These are phyloP conservation scores for Trichoderma aggressivum DNA, from an alignment of 2,329 filamentous ascomycete genomes.

Conservation along the genomic window DNA sequence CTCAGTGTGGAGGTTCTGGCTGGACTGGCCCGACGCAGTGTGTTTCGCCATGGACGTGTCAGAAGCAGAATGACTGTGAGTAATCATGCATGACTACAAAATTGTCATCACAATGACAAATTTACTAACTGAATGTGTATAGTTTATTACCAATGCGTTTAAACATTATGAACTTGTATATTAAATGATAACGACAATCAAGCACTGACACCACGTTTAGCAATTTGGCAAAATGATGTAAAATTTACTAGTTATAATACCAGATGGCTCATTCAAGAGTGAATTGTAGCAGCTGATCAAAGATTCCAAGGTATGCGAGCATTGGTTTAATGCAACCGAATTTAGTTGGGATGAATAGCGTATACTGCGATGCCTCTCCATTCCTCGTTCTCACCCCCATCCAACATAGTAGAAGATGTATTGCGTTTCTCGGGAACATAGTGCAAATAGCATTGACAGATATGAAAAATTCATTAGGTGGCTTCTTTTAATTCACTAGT, in stretches of 20 bases:
- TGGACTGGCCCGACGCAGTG: slow-evolving; percentile 9
- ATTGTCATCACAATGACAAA: neutral
- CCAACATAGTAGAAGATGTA: neutral
- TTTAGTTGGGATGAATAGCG: neutral
- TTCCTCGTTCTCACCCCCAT: neutral
- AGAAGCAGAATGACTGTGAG: slow-evolving; percentile 10
- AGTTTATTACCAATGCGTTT: slow-evolving; percentile 10
- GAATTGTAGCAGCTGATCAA: neutral
- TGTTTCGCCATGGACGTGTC: neutral
- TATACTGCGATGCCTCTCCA: neutral
- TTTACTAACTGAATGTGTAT: neutral
- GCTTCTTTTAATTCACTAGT: neutral
- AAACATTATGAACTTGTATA: neutral
- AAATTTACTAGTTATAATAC: neutral
- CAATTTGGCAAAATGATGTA: neutral
- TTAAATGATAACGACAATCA: neutral
- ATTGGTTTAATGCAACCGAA: neutral
- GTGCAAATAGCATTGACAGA: neutral
- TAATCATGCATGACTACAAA: neutral
- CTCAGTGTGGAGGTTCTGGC: slow-evolving; percentile 7
- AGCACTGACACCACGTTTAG: neutral
- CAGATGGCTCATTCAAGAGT: neutral
- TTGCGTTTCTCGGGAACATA: neutral
- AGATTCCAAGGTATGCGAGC: neutral
- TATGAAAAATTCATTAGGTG: neutral